Base-by-base conservation (phyloP, 768 basidiomycete species). In the Auricularia heimuer region DNA sequence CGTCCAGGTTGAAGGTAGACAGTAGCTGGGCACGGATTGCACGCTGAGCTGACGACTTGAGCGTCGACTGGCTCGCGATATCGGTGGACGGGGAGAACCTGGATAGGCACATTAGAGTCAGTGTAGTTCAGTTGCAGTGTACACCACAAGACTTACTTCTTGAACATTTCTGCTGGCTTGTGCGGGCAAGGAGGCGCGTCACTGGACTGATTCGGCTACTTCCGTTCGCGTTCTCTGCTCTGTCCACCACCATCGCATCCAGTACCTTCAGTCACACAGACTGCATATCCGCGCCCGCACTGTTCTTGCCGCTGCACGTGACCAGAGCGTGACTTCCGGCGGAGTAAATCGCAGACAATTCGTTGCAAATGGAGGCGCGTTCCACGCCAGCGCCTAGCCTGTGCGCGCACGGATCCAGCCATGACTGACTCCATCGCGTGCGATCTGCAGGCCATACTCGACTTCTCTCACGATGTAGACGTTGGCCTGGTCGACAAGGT, bases 31-130 rank as follows among this genome's bases (percentile, higher is more conserved):
- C 78, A 64, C 97, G 87, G 75, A 98, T 94, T 69, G 84, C 83
- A 72, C 97, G 83, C 74, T 98, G 96, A 6, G 93, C 88, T 33
- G 95, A 98, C 39, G 92, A 87, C 76, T 98, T 98, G 66, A 98
- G 84, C 45, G 90, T 89, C 12, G 93, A 94, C 69, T 94, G 92
- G 39, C 90, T 87, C 54, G 94, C 83, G 68, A 98, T 86, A 72
- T 99, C 96, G 29, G 88, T 77, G 66, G 77, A 76, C 7, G 77
- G 76, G 62, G 71, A 71, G 73, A 82, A 82, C 69, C 79, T 82
- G 56, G 14, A 29, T 12, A 2, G 10, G 34, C 24, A 18, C 11
- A n/a, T 42, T 14, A 42, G 18, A 51, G 47, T 51, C 16, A 51
- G 10, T 21, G 47, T 6, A 21, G 11, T 8, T 11, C 11, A 8